These are phyloP conservation scores for Penicillium chermesinum DNA, from an alignment of 495 filamentous ascomycete species.

Conservation along the genomic window DNA sequence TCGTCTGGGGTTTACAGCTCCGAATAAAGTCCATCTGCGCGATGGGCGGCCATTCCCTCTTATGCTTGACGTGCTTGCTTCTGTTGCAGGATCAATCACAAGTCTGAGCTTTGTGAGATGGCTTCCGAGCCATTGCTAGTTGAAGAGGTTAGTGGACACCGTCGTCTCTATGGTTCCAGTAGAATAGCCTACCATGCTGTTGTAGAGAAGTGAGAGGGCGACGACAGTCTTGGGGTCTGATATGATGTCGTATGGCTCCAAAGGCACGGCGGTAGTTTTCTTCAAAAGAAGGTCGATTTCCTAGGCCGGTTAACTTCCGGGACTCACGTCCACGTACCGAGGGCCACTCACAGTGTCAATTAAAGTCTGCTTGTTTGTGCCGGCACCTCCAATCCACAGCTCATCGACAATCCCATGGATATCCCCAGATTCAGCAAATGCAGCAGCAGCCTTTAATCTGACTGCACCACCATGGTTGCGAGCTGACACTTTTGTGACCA, in stretches of 20 bases:
- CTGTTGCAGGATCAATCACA: slow-evolving; percentile 50
- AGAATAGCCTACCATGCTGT: slow-evolving; percentile 66
- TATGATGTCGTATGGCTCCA: slow-evolving; percentile 78
- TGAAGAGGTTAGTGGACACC: background rate
- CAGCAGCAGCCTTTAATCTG: slow-evolving; percentile 66
- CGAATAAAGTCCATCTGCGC: slow-evolving; percentile 77
- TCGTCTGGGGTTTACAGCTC: slow-evolving; percentile 50
- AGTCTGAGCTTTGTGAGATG: slow-evolving; percentile 71
- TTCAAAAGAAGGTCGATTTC: slow-evolving; percentile 64
- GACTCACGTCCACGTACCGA: background rate
- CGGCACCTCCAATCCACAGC: slow-evolving; percentile 47
- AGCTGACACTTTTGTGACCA: slow-evolving; percentile 40
- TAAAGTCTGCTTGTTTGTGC: slow-evolving; percentile 29
- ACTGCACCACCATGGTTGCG: slow-evolving; percentile 33
- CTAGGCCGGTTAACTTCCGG: slow-evolving; percentile 26
- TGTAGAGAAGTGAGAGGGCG: slow-evolving; percentile 81
- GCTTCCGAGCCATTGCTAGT: slow-evolving; percentile 79
- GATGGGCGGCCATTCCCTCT: slow-evolving; percentile 36
- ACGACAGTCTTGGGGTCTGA: slow-evolving; percentile 80
- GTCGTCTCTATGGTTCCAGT: background rate
- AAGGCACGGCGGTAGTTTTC: slow-evolving; percentile 54
- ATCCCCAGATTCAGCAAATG: slow-evolving; percentile 63
- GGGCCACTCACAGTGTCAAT: slow-evolving; percentile 35
- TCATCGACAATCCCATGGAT: slow-evolving; percentile 60
- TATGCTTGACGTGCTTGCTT: slow-evolving; percentile 35